phyloP scores from a whole-genome alignment of 192 early-diverging fungal genomes.

The Coemansia sp. region DNA sequence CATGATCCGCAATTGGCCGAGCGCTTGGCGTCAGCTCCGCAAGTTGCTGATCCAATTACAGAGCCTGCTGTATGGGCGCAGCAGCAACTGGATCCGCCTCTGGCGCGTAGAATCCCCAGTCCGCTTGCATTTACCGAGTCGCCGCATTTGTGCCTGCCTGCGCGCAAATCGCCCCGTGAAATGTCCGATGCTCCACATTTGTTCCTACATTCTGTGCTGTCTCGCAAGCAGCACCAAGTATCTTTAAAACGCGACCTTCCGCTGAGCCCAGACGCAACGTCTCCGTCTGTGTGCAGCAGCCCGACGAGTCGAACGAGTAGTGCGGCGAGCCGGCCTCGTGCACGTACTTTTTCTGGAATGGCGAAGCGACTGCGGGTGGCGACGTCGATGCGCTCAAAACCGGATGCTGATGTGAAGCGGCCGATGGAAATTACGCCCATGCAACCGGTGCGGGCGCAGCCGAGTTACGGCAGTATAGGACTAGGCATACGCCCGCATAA shows the following conservation, averaged over 20 bases:
- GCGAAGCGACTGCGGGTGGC: slow-evolving; percentile 29
- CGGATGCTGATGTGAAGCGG: not conserved
- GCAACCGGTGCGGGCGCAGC: not conserved
- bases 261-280: slow-evolving; percentile 9
- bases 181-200: not conserved
- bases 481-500: slow-evolving; percentile 8
- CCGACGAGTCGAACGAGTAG: not conserved
- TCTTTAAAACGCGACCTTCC: slow-evolving; percentile 43
- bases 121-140: not conserved
- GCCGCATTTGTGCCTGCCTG: not conserved
- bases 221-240: not conserved
- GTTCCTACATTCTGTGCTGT: not conserved
- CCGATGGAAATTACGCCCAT: not conserved
- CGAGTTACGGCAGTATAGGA: slow-evolving; percentile 11
- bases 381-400: not conserved
- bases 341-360: slow-evolving; percentile 42
- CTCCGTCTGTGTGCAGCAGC: not conserved
- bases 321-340: slow-evolving; percentile 13
- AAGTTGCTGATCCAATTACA: slow-evolving; percentile 24
- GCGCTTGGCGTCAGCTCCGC: slow-evolving; percentile 26
- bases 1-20: slow-evolving; percentile 45
- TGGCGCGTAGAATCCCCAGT: not conserved
- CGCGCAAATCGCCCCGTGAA: not conserved
- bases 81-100: not conserved
- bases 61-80: not conserved